phyloP scores from a whole-genome alignment of 1,284 basidiomycete genomes.

The Trametes sp. region DNA sequence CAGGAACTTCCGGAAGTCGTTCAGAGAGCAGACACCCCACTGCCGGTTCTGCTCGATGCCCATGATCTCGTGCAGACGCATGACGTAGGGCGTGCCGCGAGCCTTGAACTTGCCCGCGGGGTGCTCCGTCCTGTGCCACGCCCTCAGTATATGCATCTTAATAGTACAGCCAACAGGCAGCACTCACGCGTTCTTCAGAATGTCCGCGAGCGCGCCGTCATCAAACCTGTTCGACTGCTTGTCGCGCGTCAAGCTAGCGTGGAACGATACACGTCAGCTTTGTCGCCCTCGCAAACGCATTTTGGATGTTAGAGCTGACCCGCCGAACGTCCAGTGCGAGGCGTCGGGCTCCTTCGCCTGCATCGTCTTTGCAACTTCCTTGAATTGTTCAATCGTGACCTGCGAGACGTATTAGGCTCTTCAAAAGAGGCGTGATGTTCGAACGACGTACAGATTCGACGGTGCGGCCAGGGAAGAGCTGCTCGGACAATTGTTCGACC shows the following conservation, averaged over 20 bases:
- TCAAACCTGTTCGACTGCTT: conserved; percentile 64
- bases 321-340: conserved; percentile 72
- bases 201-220: conserved; percentile 73
- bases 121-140: conserved; percentile 62
- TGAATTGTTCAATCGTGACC: conserved; percentile 70
- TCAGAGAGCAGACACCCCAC: conserved; percentile 88
- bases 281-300: too few relatives aligned
- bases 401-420: too few relatives aligned
- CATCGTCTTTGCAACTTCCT: conserved; percentile 50
- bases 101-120: conserved; percentile 84
- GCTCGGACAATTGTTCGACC: conserved; percentile 56
- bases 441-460: conserved; percentile 52
- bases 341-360: conserved; percentile 53
- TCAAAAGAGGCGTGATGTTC: too few relatives aligned
- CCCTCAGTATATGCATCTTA: not conserved
- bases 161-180: not conserved
- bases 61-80: conserved; percentile 85
- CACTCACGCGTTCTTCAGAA: conserved; percentile 74
- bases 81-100: conserved; percentile 74
- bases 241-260: conserved; percentile 66
- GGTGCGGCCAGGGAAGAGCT: conserved; percentile 62
- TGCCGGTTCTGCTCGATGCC: conserved; percentile 78
- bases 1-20: conserved; percentile 85
- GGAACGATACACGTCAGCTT: too few relatives aligned
- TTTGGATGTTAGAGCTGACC: conserved; percentile 49